Base-by-base conservation (phyloP, 2,329 filamentous ascomycete species). In the Cladorrhinum sp. region DNA sequence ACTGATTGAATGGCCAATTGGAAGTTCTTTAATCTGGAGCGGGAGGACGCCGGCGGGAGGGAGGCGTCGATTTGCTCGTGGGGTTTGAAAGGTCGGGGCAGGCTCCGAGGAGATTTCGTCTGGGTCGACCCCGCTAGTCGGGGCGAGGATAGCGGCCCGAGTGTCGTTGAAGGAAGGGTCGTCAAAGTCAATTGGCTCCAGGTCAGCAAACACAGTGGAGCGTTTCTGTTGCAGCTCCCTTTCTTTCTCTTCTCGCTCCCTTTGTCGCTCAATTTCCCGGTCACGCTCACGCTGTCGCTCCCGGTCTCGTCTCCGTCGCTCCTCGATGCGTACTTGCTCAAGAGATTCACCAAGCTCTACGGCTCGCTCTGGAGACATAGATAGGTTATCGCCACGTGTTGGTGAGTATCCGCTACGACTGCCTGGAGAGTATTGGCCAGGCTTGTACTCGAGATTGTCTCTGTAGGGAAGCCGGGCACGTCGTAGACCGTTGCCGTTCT, bases 381-480 rank as follows among this genome's bases (percentile, higher is more conserved):
- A 57, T 29, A 66, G 20, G 23, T 62, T 58, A 48, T 65, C 64
- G 3, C 62, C 24, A 18, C 61, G 53, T 2, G 36, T 60, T 38
- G 67, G 64, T 12, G 65, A 63, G 38, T 65, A 64, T 6, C 51
- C 50, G 50, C 53, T 56, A 32, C 48, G 6, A 50, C 61, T 16
- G 29, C 36, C 16, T 62, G 54, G 18, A 3, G 64, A 60, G 7
- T 65, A 68, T 23, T 66, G 63, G 59, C 58, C 68, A 25, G 67
- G 68, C 50, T 66, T 69, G 18, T 57, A 59, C n/a, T 67, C 67
- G 4, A 69, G 68, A 10, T 64, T 67, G 55, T 79, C 76, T 20
- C 78, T 74, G 60, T 78, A 66, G 0, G 78, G 72, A n/a, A 79
- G 69, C 52, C 72, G 75, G 18, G 73, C 67, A 23, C 71, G 71